Percentiles rank a stretch among this genome's conserved stretches.
These are phyloP conservation scores for Fomitopsis schrenkii DNA, from an alignment of 1,284 basidiomycete genomes.

Conservation along the genomic window DNA sequence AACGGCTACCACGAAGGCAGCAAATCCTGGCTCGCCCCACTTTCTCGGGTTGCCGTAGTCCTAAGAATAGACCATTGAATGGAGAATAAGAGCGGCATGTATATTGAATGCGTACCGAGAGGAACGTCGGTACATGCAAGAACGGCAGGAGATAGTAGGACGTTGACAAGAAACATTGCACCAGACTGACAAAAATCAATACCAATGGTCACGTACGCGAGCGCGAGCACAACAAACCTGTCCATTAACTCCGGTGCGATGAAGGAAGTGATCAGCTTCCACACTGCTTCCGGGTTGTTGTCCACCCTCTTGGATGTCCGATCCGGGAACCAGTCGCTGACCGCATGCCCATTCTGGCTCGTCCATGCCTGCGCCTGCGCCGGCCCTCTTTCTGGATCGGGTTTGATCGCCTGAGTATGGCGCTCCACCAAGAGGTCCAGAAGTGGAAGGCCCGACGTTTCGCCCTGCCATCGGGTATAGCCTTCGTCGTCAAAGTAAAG, in stretches of 20 bases:
- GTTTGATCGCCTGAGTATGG: constrained; percentile 29
- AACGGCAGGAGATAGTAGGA: constrained; percentile 91
- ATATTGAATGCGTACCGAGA: constrained; percentile 48
- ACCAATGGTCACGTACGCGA: constrained; percentile 4
- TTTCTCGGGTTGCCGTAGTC: constrained; percentile 90
- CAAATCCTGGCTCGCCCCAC: constrained; percentile 92
- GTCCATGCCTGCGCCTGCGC: constrained; percentile 20
- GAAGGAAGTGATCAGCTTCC: constrained; percentile 70
- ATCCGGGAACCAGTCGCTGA: constrained; percentile 70
- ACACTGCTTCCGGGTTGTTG: constrained; percentile 74
- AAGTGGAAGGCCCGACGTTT: constrained; percentile 84
- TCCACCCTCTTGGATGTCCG: constrained; percentile 68
- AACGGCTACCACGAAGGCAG: constrained; percentile 83
- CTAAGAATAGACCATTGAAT: constrained; percentile 31
- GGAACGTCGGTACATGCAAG: constrained; percentile 84
- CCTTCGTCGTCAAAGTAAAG: constrained; percentile 82
- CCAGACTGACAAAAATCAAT: constrained; percentile 45
- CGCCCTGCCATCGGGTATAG: constrained; percentile 83
- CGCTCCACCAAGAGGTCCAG: constrained; percentile 76
- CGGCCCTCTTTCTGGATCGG: constrained; percentile 29
- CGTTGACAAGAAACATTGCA: constrained; percentile 81
- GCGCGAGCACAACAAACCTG: constrained; percentile 35
- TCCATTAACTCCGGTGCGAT: constrained; percentile 90
- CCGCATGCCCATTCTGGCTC: constrained; percentile 28
- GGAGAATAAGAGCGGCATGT: neutral